These are phyloP conservation scores for Yamadazyma friedrichii DNA, from an alignment of 1,139 yeast genomes.

Conservation along the genomic window DNA sequence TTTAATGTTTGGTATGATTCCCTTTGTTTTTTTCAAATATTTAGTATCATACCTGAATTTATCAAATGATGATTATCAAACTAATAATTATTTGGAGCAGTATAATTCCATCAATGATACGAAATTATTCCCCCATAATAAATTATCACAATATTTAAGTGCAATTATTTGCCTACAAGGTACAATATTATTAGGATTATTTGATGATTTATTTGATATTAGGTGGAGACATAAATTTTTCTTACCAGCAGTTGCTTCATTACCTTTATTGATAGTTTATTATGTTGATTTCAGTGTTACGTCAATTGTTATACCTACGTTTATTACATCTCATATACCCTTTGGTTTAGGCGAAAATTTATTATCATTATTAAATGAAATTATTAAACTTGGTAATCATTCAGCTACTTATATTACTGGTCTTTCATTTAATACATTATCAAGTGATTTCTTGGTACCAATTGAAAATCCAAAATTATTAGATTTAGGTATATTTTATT, in stretches of 20 bases:
- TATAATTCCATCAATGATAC: conserved; percentile 33
- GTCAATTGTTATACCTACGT: conserved; percentile 79
- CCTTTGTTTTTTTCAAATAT: conserved; percentile 83
- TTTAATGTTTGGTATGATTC: conserved; percentile 80
- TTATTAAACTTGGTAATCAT: conserved; percentile 33
- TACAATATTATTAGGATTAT: conserved; percentile 81
- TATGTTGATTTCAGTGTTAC: conserved; percentile 95
- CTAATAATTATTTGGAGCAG: conserved; percentile 35
- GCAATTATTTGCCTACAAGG: conserved; percentile 82
- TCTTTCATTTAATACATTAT: conserved; percentile 37
- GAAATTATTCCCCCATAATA: conserved; percentile 72
- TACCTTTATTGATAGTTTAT: conserved; percentile 87
- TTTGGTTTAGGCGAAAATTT: conserved; percentile 25
- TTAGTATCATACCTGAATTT: conserved; percentile 51
- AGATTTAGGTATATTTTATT: conserved; percentile 79
- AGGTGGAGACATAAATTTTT: conserved; percentile 98
- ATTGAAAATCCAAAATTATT: conserved; percentile 44
- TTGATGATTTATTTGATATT: conserved; percentile 92
- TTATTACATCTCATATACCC: conserved; percentile 41
- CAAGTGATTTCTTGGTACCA: conserved; percentile 32
- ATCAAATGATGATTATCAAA: conserved; percentile 34
- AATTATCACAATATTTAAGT: conserved; percentile 80
- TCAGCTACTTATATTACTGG: conserved; percentile 35
- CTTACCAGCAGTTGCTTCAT: conserved; percentile 89
- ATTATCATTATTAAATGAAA: conserved; percentile 19